phyloP scores from a whole-genome alignment of 2,329 filamentous ascomycete genomes.

The Epichloe scottii region DNA sequence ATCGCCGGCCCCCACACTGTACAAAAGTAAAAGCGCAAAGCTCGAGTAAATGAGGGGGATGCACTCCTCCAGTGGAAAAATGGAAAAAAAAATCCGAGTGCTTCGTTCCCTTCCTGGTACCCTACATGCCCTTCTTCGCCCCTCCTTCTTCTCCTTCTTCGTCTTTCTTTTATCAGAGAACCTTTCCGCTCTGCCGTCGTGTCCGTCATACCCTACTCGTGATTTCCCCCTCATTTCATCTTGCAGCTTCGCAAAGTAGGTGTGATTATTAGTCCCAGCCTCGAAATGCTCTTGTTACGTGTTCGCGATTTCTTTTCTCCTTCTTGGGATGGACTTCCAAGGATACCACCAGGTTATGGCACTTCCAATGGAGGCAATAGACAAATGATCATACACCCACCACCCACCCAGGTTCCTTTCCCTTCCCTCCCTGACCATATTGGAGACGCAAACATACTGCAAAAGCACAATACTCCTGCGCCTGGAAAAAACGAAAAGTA shows the following conservation, averaged over 20 bases:
- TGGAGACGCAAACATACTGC: background rate
- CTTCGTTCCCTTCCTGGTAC: background rate
- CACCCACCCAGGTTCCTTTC: background rate
- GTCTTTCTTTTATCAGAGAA: background rate
- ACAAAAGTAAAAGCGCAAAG: background rate
- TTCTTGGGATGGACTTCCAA: background rate
- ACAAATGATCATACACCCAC: slow-evolving; percentile 4
- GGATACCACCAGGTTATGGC: background rate
- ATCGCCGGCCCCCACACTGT: background rate
- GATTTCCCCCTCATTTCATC: background rate
- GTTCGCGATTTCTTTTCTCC: background rate
- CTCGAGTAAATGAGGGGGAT: background rate
- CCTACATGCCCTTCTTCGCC: background rate
- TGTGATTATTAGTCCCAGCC: background rate
- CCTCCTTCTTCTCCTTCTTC: background rate
- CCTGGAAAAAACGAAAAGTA: background rate
- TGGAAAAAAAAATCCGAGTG: background rate
- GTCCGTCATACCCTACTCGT: background rate
- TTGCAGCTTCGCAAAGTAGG: background rate
- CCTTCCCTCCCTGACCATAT: background rate
- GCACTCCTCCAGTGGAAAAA: background rate
- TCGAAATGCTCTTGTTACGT: background rate
- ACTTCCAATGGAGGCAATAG: background rate
- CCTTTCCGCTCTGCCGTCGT: background rate
- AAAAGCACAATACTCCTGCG: slow-evolving; percentile 1